Conservation (phyloP, 2,329 filamentous ascomycete species). For the Penicillium psychrosexuale region DNA sequence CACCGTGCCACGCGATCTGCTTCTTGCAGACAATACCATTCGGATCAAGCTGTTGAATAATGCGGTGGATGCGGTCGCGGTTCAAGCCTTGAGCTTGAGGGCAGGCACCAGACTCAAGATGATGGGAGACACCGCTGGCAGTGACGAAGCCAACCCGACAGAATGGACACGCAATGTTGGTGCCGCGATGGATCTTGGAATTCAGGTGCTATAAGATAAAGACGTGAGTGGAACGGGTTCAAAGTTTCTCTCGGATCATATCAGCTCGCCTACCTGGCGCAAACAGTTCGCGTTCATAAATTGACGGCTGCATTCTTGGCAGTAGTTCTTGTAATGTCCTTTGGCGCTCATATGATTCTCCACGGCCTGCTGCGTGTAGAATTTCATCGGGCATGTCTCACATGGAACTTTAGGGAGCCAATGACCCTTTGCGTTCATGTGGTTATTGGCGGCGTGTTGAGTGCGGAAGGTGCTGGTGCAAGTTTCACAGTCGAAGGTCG, state of each 20-base stretch:
- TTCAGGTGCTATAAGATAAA: constrained; percentile 51
- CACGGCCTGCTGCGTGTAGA: constrained; percentile 2
- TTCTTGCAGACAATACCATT: constrained; percentile 52
- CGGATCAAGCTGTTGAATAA: constrained; percentile 49
- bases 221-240: background rate
- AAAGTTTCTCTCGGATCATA: no score
- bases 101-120: constrained; percentile 53
- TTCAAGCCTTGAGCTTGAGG: constrained; percentile 45
- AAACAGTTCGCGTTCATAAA: constrained; percentile 35
- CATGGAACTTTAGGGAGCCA: background rate
- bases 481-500: constrained; percentile 18
- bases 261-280: constrained; percentile 19
- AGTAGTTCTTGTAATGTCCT: constrained; percentile 29
- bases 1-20: constrained; percentile 47
- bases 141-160: constrained; percentile 49
- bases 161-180: constrained; percentile 52
- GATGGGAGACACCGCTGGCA: constrained; percentile 55
- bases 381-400: background rate
- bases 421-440: constrained; percentile 19
- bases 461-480: constrained; percentile 17
- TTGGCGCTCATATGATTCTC: constrained; percentile 24
- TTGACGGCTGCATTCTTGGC: constrained; percentile 24
- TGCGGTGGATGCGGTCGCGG: constrained; percentile 48
- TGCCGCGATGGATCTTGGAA: constrained; percentile 50
- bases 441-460: constrained; percentile 15